phyloP scores from a whole-genome alignment of 306 rosid species.

The Vicia villosa region DNA sequence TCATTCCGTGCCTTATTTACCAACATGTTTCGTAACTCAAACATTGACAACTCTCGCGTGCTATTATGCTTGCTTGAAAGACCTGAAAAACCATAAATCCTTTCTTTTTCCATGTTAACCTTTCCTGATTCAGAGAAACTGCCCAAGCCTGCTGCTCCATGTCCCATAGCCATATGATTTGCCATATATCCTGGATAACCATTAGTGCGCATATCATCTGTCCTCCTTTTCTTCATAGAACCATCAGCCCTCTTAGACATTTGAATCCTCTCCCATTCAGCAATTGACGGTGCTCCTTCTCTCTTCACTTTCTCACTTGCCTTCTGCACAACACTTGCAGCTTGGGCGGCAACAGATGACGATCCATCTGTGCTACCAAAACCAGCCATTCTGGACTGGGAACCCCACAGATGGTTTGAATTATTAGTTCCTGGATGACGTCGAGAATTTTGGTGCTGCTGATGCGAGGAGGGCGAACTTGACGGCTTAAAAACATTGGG shows the following conservation, averaged over 20 bases:
- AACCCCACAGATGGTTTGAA: slow-evolving; percentile 56
- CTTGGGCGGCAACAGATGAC: slow-evolving; percentile 70
- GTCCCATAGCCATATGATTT: slow-evolving; percentile 55
- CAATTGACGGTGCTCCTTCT: slow-evolving; percentile 53
- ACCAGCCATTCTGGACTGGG: slow-evolving; percentile 51
- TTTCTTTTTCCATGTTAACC: slow-evolving; percentile 55
- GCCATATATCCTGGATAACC: slow-evolving; percentile 58
- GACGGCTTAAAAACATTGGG: slow-evolving; percentile 73
- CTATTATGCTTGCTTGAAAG: slow-evolving; percentile 45
- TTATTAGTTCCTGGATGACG: slow-evolving; percentile 47
- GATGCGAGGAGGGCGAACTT: slow-evolving; percentile 64
- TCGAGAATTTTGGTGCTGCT: slow-evolving; percentile 59
- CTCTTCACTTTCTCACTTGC: slow-evolving; percentile 85
- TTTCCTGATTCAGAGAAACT: slow-evolving; percentile 52
- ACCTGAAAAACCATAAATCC: slow-evolving; percentile 51
- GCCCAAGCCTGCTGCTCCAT: slow-evolving; percentile 57
- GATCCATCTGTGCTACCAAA: slow-evolving; percentile 54
- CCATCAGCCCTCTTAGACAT: slow-evolving; percentile 45
- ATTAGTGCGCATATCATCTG: slow-evolving; percentile 54
- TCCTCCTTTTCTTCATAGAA: slow-evolving; percentile 59
- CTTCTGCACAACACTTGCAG: slow-evolving; percentile 75
- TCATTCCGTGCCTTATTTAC: slow-evolving; percentile 61
- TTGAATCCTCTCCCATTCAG: slow-evolving; percentile 77
- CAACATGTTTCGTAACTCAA: slow-evolving; percentile 64
- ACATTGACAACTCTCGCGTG: slow-evolving; percentile 62